Evolutionary conservation across 2,329 filamentous ascomycete genomes (phyloP), one percentile per base, ranked within the genome.

Genomic region (Aspergillus flavus): DNA sequence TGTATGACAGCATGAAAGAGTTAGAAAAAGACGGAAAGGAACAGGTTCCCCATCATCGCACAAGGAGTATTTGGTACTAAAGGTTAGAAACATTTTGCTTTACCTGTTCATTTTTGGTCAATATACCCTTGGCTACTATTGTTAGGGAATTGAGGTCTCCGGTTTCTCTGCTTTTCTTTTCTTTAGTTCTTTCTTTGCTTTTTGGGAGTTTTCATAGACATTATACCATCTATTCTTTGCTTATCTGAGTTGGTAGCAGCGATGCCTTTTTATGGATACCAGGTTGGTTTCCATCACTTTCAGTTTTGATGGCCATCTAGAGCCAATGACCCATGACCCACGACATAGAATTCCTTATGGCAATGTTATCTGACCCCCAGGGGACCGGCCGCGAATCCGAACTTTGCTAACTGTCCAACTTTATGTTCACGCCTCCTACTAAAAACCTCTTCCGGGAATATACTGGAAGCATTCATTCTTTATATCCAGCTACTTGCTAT

Each of bases 1-100:
- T 99, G 61, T 99, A 99, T 75, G 95, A 99, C 79, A 88, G 91
- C 21, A 93, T 95, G 80, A 99, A 98, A 77, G 90, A 93, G 73
- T 78, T 91, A 74, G 94, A 98, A 77, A 82, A 80, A 76, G 82
- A 68, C 82, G 88, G 58, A 77, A 70, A 75, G 64, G 81, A 80
- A 64, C 75, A 75, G 39, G 86, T 93, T 64, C 92, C 92, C 6
- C 93, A 97, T 79, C 94, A 97, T 79, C 85, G 94, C 67, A 97
- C 94, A 50, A 87, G 94, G 75, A 96, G 93, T 73, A 97, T 97
- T 65, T 97, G 94, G 94, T 97, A 97, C 78, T 97, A 64, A 39
- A 56, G 26, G 41, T 39, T 52, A 43, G 43, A 53, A 30, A 30
- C 3, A n/a, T 9, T 26, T n/a, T 55, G 32, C 28, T 52, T 59